Evolutionary conservation across 2,329 filamentous ascomycete species (phyloP).

Genomic region (Xylariaceae sp.): DNA sequence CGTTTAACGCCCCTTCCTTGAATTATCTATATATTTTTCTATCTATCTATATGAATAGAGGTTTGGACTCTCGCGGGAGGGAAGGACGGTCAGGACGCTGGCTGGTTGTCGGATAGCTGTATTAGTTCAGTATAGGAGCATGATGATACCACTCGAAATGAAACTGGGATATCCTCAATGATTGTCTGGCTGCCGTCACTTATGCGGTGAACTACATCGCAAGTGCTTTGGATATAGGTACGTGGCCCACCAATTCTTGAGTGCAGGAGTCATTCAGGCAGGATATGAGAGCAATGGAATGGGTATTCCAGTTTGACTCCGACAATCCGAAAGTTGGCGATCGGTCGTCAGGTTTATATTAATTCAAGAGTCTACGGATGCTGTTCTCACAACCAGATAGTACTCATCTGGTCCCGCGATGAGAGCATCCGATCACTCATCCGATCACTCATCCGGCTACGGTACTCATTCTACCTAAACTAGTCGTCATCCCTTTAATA

Average conservation of each 20-base stretch:
- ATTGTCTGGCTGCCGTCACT: neutral
- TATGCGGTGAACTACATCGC: no score
- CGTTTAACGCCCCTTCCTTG: neutral
- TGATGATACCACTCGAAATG: neutral
- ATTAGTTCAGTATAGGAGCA: neutral
- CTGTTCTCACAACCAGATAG: no score
- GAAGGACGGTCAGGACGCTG: neutral
- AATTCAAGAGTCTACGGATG: no score
- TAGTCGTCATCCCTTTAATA: no score
- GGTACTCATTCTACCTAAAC: no score
- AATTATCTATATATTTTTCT: neutral
- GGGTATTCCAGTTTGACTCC: no score
- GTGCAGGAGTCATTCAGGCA: neutral
- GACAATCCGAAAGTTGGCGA: no score
- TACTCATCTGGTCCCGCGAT: no score
- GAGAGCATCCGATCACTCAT: no score
- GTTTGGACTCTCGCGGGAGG: neutral
- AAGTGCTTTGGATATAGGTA: neutral
- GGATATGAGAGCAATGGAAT: no score
- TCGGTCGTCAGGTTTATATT: no score
- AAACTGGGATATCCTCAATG: neutral
- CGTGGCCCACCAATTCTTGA: neutral
- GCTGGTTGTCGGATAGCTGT: neutral
- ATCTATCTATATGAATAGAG: conserved; percentile 2
- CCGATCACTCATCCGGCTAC: no score